Evolutionary conservation across 768 basidiomycete species (phyloP).

Genomic region (Suillus placidus): DNA sequence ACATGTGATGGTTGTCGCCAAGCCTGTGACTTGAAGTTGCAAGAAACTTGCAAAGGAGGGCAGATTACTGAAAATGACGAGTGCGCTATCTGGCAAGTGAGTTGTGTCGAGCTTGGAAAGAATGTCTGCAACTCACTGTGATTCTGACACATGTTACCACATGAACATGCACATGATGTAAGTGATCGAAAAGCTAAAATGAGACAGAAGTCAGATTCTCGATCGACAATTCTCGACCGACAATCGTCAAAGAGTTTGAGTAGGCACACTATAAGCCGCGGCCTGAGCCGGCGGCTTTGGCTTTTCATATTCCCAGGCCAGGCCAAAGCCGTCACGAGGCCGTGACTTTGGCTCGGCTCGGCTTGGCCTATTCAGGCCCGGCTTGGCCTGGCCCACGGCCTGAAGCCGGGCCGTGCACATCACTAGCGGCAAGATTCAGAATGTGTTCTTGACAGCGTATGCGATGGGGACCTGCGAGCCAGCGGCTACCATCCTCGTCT

Average conservation of each 20-base stretch:
- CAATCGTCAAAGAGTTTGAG: not conserved
- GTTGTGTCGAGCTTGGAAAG: not conserved
- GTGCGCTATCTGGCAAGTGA: not conserved
- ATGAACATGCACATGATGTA: not conserved
- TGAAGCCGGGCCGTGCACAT: too few relatives aligned
- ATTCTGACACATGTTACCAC: too few relatives aligned
- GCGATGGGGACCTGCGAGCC: too few relatives aligned
- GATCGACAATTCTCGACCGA: not conserved
- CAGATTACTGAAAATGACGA: not conserved
- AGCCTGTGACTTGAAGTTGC: not conserved
- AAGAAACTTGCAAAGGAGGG: not conserved
- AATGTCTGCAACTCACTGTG: not conserved
- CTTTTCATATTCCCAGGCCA: not conserved
- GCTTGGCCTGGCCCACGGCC: too few relatives aligned
- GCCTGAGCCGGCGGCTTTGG: not conserved
- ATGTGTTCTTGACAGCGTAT: too few relatives aligned
- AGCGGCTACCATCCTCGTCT: too few relatives aligned
- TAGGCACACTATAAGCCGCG: not conserved
- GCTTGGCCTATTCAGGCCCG: not conserved
- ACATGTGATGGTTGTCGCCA: not conserved
- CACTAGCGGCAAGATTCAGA: too few relatives aligned
- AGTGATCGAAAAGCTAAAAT: not conserved
- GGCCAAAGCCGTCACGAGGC: not conserved
- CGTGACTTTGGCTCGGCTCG: not conserved
- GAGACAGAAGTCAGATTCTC: not conserved